These are phyloP conservation scores for Helotiales sp. DNA, from an alignment of 2,329 filamentous ascomycete genomes.

Conservation along the genomic window DNA sequence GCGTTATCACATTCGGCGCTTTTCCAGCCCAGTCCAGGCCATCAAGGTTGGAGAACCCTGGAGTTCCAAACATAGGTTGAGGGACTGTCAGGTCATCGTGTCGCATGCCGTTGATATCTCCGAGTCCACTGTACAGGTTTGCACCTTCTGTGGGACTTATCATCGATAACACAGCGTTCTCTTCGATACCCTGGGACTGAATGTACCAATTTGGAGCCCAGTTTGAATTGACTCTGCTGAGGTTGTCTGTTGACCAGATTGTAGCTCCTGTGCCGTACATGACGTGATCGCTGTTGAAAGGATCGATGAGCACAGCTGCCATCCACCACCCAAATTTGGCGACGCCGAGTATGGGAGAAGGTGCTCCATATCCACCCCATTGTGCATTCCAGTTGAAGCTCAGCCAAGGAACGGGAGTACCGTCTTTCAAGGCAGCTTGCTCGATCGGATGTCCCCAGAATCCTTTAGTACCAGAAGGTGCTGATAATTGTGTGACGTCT, in stretches of 20 bases:
- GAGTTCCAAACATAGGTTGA: conserved; percentile 19
- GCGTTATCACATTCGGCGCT: conserved; percentile 22
- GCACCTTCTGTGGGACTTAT: conserved; percentile 24
- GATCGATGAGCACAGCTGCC: conserved; percentile 60
- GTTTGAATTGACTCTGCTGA: conserved; percentile 20
- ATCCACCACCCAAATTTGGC: conserved; percentile 61
- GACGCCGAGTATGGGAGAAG: conserved; percentile 19
- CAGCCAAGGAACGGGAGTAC: conserved; percentile 27
- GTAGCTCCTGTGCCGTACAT: conserved; percentile 61
- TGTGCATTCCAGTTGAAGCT: conserved; percentile 25
- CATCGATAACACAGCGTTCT: conserved; percentile 27
- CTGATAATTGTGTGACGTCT: conserved; percentile 25
- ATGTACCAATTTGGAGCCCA: conserved; percentile 24
- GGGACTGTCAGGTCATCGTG: conserved; percentile 21
- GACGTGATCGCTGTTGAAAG: conserved; percentile 61
- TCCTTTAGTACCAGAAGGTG: conserved; percentile 18
- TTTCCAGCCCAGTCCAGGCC: conserved; percentile 26
- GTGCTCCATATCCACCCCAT: conserved; percentile 29
- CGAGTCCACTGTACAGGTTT: conserved; percentile 25
- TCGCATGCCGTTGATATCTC: conserved; percentile 25
- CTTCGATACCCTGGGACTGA: conserved; percentile 29
- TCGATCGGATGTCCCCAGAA: conserved; percentile 26
- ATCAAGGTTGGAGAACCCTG: conserved; percentile 26
- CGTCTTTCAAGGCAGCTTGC: conserved; percentile 21
- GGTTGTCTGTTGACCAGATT: conserved; percentile 50